Percentiles rank a stretch among this genome's conserved stretches.
Evolutionary conservation across 352 stramenopile species (phyloP).

Genomic region (Phytophthora kernoviae): DNA sequence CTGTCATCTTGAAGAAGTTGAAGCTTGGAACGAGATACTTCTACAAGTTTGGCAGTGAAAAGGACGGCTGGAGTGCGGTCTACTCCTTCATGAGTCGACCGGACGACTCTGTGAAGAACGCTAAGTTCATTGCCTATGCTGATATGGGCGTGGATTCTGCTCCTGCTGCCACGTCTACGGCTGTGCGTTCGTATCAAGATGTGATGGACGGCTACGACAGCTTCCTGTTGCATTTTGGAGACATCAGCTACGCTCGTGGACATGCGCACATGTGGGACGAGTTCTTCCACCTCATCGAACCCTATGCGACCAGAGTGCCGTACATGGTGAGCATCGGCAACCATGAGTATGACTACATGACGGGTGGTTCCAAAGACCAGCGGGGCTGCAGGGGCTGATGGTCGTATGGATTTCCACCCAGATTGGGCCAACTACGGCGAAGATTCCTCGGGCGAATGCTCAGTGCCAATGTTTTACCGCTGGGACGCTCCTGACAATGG

Average conservation of each 20-base stretch:
- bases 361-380: conserved; percentile 58
- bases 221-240: conserved; percentile 79
- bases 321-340: conserved; percentile 86
- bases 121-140: conserved; percentile 84
- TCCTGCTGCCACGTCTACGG: conserved; percentile 63
- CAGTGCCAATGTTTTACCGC: conserved; percentile 77
- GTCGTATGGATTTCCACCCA: conserved; percentile 73
- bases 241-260: conserved; percentile 75
- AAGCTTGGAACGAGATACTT: conserved; percentile 54
- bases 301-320: conserved; percentile 66
- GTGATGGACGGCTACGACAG: conserved; percentile 69
- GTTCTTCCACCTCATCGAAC: conserved; percentile 78
- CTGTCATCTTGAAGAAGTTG: conserved; percentile 62
- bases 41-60: conserved; percentile 82
- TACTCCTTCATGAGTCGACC: conserved; percentile 64
- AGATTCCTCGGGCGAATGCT: conserved; percentile 78
- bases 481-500: conserved; percentile 69
- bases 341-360: conserved; percentile 81
- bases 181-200: conserved; percentile 63
- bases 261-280: conserved; percentile 73
- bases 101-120: conserved; percentile 36
- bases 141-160: conserved; percentile 81
- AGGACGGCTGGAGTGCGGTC: conserved; percentile 71
- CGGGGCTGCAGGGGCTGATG: conserved; percentile 46
- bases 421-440: conserved; percentile 71